Base-by-base conservation (phyloP, 176 grass and related monocot genomes). In the Rhipidocladum racemiflorum region DNA sequence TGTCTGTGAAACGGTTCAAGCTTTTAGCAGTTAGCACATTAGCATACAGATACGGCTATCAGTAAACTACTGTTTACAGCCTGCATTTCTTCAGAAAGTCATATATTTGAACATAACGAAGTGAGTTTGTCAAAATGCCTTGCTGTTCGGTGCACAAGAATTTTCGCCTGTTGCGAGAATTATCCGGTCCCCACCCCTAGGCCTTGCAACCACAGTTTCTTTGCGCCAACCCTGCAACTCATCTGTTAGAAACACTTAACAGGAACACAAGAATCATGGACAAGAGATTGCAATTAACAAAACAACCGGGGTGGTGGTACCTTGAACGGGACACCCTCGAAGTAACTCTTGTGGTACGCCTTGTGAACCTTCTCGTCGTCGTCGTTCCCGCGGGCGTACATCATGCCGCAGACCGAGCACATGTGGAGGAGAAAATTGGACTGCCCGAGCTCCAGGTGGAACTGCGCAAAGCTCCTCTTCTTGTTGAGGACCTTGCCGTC, bases 381-480 rank as follows among this genome's bases (percentile, higher is more conserved):
- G 14, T 88, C 77, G 38, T 97, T 91, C 29, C 95, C 95, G 4
- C 78, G 89, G 46, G 92, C 84, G 72, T 93, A 98, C 86, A 88
- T 93, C 86, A 98, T 87, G 24, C 95, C 90, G 67, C 95, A 98
- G 48, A 88, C 85, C 10, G 86, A 81, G 93, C 92, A 98, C 46
- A 66, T 61, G 65, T 84, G 95, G 82, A 95, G 84, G 30, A 98
- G 18, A 57, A 98, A 98, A 77, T 98, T 82, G 20, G 90, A 71
- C 81, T 98, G 95, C 78, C 95, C 95, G 16, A 98, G 87, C 69
- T 98, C 95, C 77, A 98, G 83, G 79, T 98, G 88, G 86, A 92
- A 93, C 87, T 95, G 90, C 4, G 82, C 92, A 51, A 95, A 98
- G 50, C n/a, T 94, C 71, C 87, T 87, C 88, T 93, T 98, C 90